phyloP scores from a whole-genome alignment of 805 yeast genomes.

The Cyberlindnera nakhonratchasimensis region DNA sequence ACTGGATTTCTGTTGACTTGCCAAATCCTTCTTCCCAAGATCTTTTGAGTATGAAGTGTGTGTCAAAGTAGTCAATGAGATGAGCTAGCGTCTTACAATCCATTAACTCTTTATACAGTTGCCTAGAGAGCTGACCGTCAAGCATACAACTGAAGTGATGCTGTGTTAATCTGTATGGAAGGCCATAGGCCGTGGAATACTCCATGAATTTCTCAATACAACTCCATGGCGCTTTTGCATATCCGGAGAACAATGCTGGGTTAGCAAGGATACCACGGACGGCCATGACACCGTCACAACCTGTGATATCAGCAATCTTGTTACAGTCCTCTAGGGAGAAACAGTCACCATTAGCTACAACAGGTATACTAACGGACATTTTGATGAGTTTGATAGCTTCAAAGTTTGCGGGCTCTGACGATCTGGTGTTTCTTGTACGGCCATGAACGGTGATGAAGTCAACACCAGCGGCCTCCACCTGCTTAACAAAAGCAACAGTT shows the following conservation, averaged over 20 bases:
- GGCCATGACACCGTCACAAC: constrained; percentile 92
- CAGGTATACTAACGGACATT: constrained; percentile 58
- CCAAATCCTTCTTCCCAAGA: constrained; percentile 72
- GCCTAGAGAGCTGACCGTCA: constrained; percentile 47
- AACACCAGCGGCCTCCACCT: constrained; percentile 82
- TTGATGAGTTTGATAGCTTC: constrained; percentile 71
- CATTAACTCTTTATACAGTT: constrained; percentile 60
- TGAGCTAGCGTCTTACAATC: constrained; percentile 53
- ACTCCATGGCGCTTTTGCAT: constrained; percentile 77
- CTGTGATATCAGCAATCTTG: constrained; percentile 59
- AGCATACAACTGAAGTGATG: constrained; percentile 91
- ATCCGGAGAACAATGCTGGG: constrained; percentile 85
- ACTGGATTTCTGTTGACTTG: constrained; percentile 42
- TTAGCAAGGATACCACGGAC: constrained; percentile 84
- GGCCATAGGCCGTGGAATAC: constrained; percentile 71
- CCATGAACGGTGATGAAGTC: constrained; percentile 96
- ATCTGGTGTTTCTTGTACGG: constrained; percentile 77
- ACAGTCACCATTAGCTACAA: constrained; percentile 98
- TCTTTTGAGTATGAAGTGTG: constrained; percentile 60
- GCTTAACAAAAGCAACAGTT: constrained; percentile 67
- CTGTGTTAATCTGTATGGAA: constrained; percentile 79
- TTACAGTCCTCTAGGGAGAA: constrained; percentile 62
- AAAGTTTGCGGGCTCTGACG: constrained; percentile 76
- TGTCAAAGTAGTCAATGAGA: constrained; percentile 81
- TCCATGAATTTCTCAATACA: constrained; percentile 84